A percentile compares a stretch with the other conserved stretches of the same genome.
Evolutionary conservation across 2,329 filamentous ascomycete species (phyloP).

Genomic region (Aspergillus alliaceus): DNA sequence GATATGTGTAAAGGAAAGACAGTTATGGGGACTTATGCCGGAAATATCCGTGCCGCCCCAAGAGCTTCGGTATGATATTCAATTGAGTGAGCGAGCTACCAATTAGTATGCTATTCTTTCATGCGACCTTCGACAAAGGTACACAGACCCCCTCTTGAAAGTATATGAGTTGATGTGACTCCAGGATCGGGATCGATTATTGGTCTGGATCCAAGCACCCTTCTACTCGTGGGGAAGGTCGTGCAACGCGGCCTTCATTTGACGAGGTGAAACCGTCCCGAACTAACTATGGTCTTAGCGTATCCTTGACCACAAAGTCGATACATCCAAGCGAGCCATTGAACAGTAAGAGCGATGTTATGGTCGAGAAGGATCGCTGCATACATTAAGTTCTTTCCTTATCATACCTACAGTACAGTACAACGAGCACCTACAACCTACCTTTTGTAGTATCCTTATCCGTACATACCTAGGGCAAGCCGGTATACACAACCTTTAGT

Average conservation of each 20-base stretch:
- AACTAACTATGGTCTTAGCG: neutral
- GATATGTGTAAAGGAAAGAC: neutral
- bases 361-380: no score
- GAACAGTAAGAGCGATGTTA: neutral
- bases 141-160: neutral
- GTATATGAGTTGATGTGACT: neutral
- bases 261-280: neutral
- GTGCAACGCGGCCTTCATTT: slow-evolving; percentile 1
- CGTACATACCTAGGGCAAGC: no score
- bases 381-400: no score
- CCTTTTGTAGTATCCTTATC: no score
- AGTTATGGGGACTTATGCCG: no score
- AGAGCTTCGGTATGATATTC: neutral
- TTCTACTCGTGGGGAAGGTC: neutral
- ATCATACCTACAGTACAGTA: no score
- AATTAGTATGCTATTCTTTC: no score
- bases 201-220: neutral
- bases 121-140: no score
- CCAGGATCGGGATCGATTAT: neutral
- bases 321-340: neutral
- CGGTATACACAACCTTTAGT: no score
- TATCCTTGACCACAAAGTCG: neutral
- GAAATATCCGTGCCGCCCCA: neutral
- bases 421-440: no score
- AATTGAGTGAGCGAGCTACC: neutral